phyloP scores from a whole-genome alignment of 768 basidiomycete species.

The Podaxis sp. region DNA sequence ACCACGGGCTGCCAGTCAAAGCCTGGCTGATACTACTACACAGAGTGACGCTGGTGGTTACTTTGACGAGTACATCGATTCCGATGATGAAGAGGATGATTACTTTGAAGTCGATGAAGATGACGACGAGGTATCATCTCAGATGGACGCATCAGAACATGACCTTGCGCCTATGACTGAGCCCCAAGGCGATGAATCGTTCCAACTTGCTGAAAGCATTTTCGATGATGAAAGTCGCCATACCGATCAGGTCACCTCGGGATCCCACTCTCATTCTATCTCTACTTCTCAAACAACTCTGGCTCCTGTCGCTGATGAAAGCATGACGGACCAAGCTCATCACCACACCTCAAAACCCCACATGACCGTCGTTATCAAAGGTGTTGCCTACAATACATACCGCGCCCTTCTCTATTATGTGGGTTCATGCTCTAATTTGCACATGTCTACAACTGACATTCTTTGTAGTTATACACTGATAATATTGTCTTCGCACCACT shows the following conservation, averaged over 20 bases:
- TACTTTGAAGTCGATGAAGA: slow-evolving; percentile 44
- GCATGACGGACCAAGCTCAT: neutral
- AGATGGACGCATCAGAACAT: slow-evolving; percentile 3
- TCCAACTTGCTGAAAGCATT: slow-evolving; percentile 15
- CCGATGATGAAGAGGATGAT: slow-evolving; percentile 52
- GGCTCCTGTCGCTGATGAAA: neutral
- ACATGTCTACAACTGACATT: neutral
- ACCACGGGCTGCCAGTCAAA: slow-evolving; percentile 22
- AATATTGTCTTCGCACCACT: slow-evolving; percentile 82
- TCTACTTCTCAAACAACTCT: neutral
- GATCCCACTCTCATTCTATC: slow-evolving; percentile 2
- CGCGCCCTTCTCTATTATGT: slow-evolving; percentile 72
- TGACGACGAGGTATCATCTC: slow-evolving; percentile 14
- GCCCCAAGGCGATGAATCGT: slow-evolving; percentile 32
- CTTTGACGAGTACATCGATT: slow-evolving; percentile 26
- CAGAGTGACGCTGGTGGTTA: slow-evolving; percentile 14
- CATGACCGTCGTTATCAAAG: slow-evolving; percentile 44
- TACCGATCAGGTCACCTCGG: neutral
- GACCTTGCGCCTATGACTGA: slow-evolving; percentile 6
- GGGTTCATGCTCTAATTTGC: slow-evolving; percentile 22
- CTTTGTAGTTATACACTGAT: slow-evolving; percentile 76
- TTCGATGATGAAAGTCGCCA: slow-evolving; percentile 23
- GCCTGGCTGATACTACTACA: slow-evolving; percentile 22
- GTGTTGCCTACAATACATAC: slow-evolving; percentile 49
- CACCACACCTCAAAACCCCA: slow-evolving; percentile 12